phyloP scores from a whole-genome alignment of 2,329 filamentous ascomycete species.

The Mollisia scopiformis region DNA sequence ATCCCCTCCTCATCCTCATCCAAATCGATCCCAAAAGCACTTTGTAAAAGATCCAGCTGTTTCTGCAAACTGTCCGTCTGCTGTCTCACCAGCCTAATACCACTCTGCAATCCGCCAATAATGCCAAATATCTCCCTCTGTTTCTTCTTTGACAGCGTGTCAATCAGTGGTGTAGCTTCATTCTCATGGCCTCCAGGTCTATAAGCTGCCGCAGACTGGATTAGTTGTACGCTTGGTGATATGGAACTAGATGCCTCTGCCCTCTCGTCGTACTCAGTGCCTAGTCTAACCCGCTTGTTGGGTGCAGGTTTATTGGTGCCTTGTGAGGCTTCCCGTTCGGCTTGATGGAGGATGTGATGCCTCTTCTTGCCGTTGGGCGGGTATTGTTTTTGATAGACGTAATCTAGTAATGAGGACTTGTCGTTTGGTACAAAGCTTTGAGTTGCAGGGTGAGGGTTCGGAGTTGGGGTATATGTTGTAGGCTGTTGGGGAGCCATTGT shows the following conservation, averaged over 20 bases:
- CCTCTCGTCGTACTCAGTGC: background rate
- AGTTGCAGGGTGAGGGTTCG: background rate
- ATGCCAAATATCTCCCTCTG: conserved; percentile 30
- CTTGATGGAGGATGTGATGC: conserved; percentile 12
- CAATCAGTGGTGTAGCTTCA: conserved; percentile 19
- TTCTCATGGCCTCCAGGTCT: background rate
- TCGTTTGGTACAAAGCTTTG: conserved; percentile 7
- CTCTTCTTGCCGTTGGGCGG: conserved; percentile 15
- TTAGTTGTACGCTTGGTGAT: conserved; percentile 19
- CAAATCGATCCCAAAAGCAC: conserved; percentile 22
- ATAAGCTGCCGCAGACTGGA: background rate
- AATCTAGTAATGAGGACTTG: conserved; percentile 14
- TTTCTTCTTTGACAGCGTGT: conserved; percentile 29
- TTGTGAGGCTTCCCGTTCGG: background rate
- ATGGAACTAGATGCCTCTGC: conserved; percentile 11
- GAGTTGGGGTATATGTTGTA: background rate
- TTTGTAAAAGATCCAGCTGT: conserved; percentile 27
- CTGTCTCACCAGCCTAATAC: conserved; percentile 24
- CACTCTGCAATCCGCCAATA: conserved; percentile 31
- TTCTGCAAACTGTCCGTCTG: conserved; percentile 31
- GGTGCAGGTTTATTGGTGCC: background rate
- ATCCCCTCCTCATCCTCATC: conserved; percentile 19
- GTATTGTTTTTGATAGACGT: conserved; percentile 20
- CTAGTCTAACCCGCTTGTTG: background rate
- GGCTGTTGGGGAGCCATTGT: background rate